These are phyloP conservation scores for Sarocladiaceae sp. DNA, from an alignment of 2,329 filamentous ascomycete species.

Conservation along the genomic window DNA sequence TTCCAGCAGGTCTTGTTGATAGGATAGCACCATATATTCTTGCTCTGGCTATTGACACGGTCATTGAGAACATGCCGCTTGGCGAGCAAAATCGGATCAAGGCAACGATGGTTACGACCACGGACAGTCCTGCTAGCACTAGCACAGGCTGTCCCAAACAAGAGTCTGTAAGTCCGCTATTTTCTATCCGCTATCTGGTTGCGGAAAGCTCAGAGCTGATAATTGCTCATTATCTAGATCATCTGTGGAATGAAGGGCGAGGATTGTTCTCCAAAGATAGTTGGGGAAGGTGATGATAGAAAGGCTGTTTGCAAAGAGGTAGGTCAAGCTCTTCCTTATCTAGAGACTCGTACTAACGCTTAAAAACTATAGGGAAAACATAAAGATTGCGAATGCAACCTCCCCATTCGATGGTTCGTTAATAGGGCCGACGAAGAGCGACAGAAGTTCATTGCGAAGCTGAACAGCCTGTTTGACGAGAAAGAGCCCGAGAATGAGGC, in stretches of 20 bases:
- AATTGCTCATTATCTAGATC: too few species aligned
- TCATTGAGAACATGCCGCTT: background rate
- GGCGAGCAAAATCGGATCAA: background rate
- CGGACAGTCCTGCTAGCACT: background rate
- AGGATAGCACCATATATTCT: background rate
- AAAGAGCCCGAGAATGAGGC: background rate
- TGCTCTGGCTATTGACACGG: background rate
- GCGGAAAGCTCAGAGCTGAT: too few species aligned
- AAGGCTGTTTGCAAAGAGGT: background rate
- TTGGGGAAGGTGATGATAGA: background rate
- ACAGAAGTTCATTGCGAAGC: background rate
- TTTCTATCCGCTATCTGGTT: too few species aligned
- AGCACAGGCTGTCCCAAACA: background rate
- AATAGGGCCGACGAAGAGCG: background rate
- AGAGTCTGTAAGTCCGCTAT: background rate
- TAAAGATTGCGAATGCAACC: slow-evolving; percentile 6
- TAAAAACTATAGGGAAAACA: background rate
- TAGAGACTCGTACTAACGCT: too few species aligned
- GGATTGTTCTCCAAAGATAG: background rate
- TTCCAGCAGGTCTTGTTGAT: background rate
- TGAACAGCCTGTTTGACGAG: background rate
- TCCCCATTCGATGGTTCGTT: background rate
- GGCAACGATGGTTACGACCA: background rate
- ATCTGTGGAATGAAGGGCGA: background rate
- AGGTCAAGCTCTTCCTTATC: too few species aligned